These are phyloP conservation scores for Ustilago curta DNA, from an alignment of 1,284 basidiomycete species.

Conservation along the genomic window DNA sequence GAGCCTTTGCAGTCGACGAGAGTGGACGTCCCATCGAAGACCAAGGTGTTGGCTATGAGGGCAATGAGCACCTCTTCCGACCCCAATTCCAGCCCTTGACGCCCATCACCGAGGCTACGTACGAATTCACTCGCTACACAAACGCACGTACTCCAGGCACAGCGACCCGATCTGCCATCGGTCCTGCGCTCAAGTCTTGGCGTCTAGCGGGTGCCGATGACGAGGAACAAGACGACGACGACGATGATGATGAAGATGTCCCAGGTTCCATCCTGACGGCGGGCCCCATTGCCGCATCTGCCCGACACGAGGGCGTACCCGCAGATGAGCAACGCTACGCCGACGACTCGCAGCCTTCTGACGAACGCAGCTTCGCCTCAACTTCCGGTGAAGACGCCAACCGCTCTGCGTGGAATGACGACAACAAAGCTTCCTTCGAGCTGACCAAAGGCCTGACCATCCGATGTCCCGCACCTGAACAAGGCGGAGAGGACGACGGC, in stretches of 20 bases:
- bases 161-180: constrained; percentile 31
- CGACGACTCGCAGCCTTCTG: constrained; percentile 34
- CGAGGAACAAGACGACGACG: constrained; percentile 22
- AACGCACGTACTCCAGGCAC: constrained; percentile 51
- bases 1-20: constrained; percentile 25
- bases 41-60: constrained; percentile 20
- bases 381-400: constrained; percentile 37
- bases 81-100: constrained; percentile 59
- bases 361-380: constrained; percentile 44
- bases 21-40: constrained; percentile 24
- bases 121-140: constrained; percentile 61
- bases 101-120: constrained; percentile 64
- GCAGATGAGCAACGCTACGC: constrained; percentile 4
- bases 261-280: constrained; percentile 17
- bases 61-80: constrained; percentile 37
- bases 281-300: constrained; percentile 20
- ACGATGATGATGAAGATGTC: constrained; percentile 22
- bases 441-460: constrained; percentile 51
- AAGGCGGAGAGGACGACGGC: constrained; percentile 19
- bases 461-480: constrained; percentile 20
- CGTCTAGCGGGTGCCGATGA: constrained; percentile 13
- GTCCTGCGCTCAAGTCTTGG: constrained; percentile 31
- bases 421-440: constrained; percentile 45
- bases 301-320: background rate
- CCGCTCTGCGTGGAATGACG: constrained; percentile 38